Evolutionary conservation across 495 filamentous ascomycete genomes (phyloP).

Genomic region (Talaromyces thailandensis): DNA sequence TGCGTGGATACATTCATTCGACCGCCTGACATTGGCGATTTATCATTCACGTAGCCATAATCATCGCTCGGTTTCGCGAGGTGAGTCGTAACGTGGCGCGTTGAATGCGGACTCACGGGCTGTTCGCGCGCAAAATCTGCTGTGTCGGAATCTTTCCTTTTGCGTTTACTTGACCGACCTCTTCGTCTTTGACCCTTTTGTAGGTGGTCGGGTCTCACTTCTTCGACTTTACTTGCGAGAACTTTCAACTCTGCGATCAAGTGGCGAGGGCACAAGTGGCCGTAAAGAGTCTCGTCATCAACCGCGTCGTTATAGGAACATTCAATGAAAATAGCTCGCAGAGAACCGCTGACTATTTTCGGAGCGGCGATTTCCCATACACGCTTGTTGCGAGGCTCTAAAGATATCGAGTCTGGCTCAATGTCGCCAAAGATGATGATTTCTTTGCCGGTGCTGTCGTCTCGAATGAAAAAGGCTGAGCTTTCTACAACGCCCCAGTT

Average conservation of each 20-base stretch:
- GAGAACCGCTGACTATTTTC: slow-evolving; percentile 58
- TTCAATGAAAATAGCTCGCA: slow-evolving; percentile 85
- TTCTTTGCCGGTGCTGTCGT: slow-evolving; percentile 57
- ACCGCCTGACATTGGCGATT: background rate
- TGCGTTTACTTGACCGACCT: slow-evolving; percentile 20
- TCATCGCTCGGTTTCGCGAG: background rate
- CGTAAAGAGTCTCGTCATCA: slow-evolving; percentile 67
- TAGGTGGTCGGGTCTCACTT: slow-evolving; percentile 5
- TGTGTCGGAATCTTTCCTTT: slow-evolving; percentile 13
- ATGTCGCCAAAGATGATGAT: slow-evolving; percentile 93
- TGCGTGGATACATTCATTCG: background rate
- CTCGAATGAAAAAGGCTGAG: slow-evolving; percentile 84
- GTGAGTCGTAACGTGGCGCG: slow-evolving; percentile 9
- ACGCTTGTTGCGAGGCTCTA: slow-evolving; percentile 64
- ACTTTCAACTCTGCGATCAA: slow-evolving; percentile 65
- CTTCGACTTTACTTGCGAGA: slow-evolving; percentile 56
- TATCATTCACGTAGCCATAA: background rate
- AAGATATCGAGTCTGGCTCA: slow-evolving; percentile 79
- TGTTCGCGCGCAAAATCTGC: slow-evolving; percentile 4
- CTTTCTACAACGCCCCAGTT: slow-evolving; percentile 55
- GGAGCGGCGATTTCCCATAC: slow-evolving; percentile 83
- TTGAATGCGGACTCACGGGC: slow-evolving; percentile 20
- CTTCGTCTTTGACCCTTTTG: slow-evolving; percentile 9
- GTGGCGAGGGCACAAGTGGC: slow-evolving; percentile 78
- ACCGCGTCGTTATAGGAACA: slow-evolving; percentile 80